Conservation (phyloP, 2,329 filamentous ascomycete species). For the Botrytis pseudocinerea region DNA sequence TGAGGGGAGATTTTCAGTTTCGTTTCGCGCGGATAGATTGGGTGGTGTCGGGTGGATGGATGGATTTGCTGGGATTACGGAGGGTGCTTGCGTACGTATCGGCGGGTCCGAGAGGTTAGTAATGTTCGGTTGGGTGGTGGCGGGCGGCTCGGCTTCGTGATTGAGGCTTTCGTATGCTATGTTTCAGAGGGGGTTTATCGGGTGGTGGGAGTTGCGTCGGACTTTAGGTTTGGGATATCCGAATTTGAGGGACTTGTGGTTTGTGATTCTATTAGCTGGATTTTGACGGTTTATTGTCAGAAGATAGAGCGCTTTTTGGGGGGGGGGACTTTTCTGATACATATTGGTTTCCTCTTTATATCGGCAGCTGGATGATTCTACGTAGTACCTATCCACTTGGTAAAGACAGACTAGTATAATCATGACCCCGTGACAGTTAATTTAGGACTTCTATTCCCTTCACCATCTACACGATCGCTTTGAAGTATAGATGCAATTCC, state of each 20-base stretch:
- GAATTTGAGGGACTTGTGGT: neutral
- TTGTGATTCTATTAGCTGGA: neutral
- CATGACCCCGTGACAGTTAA: neutral
- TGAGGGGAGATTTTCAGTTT: neutral
- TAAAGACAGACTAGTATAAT: neutral
- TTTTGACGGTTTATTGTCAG: neutral
- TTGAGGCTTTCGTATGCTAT: no score
- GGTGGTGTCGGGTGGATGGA: no score
- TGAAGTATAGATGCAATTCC: neutral
- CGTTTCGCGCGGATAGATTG: neutral
- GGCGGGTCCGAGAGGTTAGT: neutral
- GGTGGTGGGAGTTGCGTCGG: neutral
- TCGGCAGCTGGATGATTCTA: neutral
- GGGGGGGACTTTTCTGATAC: fast-evolving
- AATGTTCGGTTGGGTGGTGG: neutral
- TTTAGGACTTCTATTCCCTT: neutral
- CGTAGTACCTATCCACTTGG: neutral
- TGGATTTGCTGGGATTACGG: neutral
- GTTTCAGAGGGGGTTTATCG: neutral
- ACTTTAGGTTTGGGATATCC: fast-evolving
- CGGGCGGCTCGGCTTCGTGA: neutral
- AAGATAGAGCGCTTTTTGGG: neutral
- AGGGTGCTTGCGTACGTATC: no score
- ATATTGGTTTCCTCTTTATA: neutral
- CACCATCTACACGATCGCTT: neutral